phyloP scores from a whole-genome alignment of 495 filamentous ascomycete species.

The Penicillium longicatenatum region DNA sequence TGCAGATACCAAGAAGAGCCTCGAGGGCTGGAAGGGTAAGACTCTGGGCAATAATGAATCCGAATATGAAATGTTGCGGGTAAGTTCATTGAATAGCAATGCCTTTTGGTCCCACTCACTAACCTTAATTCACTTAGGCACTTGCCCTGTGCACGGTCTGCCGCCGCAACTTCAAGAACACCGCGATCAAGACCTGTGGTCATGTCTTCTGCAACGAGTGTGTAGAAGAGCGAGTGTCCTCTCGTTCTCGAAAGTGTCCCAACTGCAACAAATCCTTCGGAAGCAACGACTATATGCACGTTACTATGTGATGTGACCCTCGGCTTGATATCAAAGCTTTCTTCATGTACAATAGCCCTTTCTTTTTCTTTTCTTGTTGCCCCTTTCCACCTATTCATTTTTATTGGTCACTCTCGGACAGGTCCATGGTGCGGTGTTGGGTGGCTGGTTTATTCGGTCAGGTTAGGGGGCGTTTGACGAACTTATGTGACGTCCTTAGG shows the following conservation, averaged over 20 bases:
- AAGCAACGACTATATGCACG: conserved; percentile 78
- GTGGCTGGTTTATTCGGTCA: conserved; percentile 40
- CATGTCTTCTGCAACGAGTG: conserved; percentile 93
- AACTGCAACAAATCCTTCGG: conserved; percentile 90
- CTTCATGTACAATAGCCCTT: conserved; percentile 44
- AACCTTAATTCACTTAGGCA: conserved; percentile 54
- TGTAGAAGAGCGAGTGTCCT: conserved; percentile 80
- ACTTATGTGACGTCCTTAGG: conserved; percentile 15
- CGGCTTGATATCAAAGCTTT: conserved; percentile 13
- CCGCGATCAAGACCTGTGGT: conserved; percentile 88
- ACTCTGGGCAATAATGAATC: conserved; percentile 75
- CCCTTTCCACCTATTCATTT: conserved; percentile 17
- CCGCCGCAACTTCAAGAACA: conserved; percentile 88
- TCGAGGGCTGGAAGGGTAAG: conserved; percentile 81
- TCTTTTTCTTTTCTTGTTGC: conserved; percentile 15
- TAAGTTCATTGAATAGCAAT: conserved; percentile 49
- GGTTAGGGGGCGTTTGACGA: conserved; percentile 44
- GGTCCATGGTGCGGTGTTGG: conserved; percentile 48
- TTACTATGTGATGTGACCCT: conserved; percentile 47
- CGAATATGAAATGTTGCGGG: conserved; percentile 80
- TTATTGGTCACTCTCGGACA: conserved; percentile 35
- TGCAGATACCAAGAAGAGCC: conserved; percentile 71
- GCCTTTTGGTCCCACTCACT: conserved; percentile 25
- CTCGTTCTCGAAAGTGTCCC: conserved; percentile 91
- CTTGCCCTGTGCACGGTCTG: conserved; percentile 91